Evolutionary conservation across 352 stramenopile genomes (phyloP).

Genomic region (Pythium sp.): DNA sequence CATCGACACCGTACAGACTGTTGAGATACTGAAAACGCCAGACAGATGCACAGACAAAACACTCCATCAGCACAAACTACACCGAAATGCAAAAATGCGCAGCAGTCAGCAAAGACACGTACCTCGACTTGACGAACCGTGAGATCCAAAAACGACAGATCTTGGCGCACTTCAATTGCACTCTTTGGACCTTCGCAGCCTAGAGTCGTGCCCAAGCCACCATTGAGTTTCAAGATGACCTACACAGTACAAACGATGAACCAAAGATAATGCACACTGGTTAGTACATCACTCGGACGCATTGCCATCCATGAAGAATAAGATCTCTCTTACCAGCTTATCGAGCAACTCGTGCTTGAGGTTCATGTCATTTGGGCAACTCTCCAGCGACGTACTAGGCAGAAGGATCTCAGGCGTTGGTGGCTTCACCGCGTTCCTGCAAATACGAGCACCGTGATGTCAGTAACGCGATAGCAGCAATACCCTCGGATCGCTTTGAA

Average conservation of each 20-base stretch:
- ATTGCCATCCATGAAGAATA: background rate
- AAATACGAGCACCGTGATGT: background rate
- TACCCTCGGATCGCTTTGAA: background rate
- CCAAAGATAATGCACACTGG: background rate
- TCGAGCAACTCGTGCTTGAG: conserved; percentile 93
- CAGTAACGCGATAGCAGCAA: conserved; percentile 2
- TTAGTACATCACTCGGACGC: background rate
- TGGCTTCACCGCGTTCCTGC: conserved; percentile 75
- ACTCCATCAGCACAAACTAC: background rate
- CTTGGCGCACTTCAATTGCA: conserved; percentile 92
- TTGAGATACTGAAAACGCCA: conserved; percentile 74
- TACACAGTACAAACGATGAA: conserved; percentile 10
- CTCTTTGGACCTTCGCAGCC: conserved; percentile 93
- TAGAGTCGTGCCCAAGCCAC: conserved; percentile 98
- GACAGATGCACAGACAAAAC: background rate
- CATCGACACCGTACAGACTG: conserved; percentile 91
- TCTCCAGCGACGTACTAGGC: conserved; percentile 70
- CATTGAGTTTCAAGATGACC: conserved; percentile 98
- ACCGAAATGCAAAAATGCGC: background rate
- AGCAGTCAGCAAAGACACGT: conserved; percentile 6
- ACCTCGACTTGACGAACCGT: conserved; percentile 98
- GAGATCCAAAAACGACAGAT: conserved; percentile 97
- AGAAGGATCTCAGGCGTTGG: conserved; percentile 73
- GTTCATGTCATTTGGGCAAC: conserved; percentile 90
- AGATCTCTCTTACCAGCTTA: conserved; percentile 77